Base-by-base conservation (phyloP, 2,329 filamentous ascomycete genomes). In the Huntiella savannae region DNA sequence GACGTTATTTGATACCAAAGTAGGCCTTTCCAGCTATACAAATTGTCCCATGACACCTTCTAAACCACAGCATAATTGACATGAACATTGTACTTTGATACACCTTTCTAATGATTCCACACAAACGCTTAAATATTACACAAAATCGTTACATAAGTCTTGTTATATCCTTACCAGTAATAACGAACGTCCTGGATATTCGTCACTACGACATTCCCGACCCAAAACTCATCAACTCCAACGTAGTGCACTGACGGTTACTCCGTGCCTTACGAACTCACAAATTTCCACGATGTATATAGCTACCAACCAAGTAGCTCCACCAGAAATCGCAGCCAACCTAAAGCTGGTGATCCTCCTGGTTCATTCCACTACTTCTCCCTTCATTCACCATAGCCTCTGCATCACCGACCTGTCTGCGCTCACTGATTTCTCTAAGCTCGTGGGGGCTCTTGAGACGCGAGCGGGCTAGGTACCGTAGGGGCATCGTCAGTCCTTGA, bases 331-430 rank as follows among this genome's bases (percentile, higher is more conserved):
- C 12, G 22, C 39, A 16, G 34, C 40, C 40, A 28, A 48, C 46
- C 60, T 53, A 65, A 48, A 65, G 51, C 53, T 64, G 56, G 51
- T 55, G 58, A 48, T 63, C 59, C 36, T 57, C 55, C 45, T 54
- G 55, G 50, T 50, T 53, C 41, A 33, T 11, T 16, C 13, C 40
- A 19, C 42, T 52, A 13, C 40, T 53, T 53, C 50, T 58, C 53
- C 54, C 66, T 35, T 65, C 65, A 56, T 82, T 77, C 55, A 88
- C 70, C 67, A 86, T 71, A 58, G 75, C 77, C 63, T 84, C 83
- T 47, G 79, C 79, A 65, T 95, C 87, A 52, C 86, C 87, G 47
- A 94, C 87, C 64, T 95, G 87, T 62, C 82, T 81, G 53, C 87
- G 71, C 65, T 88, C 84, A 49, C 82, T 83, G 50, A 95, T 71